A percentile compares a stretch with the other conserved stretches of the same genome.
Conservation (phyloP, 73 alveolate genomes). For the Tetrahymena borealis region DNA sequence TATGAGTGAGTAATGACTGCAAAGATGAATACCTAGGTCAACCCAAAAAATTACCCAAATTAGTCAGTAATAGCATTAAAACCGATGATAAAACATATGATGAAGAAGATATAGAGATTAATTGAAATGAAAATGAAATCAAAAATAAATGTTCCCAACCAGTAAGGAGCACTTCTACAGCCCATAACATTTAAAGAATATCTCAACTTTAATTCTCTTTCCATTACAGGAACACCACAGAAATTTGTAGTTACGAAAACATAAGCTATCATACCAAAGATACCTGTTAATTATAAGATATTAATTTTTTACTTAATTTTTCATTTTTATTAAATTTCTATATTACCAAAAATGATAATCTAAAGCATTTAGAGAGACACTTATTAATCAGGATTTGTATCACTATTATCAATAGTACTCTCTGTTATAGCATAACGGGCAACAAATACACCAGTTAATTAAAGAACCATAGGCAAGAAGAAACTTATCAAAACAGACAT, state of each 20-base stretch:
- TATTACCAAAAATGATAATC: neutral
- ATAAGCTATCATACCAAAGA: neutral
- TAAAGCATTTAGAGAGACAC: neutral
- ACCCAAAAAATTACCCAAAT: neutral
- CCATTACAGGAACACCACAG: neutral
- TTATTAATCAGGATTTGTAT: neutral
- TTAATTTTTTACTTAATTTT: too few relatives aligned
- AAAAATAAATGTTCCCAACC: conserved; percentile 35
- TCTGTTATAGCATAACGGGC: neutral
- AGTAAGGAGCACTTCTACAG: conserved; percentile 26
- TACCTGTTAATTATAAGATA: neutral
- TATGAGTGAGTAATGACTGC: conserved; percentile 1
- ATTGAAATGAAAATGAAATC: conserved; percentile 8
- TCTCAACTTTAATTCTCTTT: conserved; percentile 8
- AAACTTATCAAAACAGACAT: neutral
- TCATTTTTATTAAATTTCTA: too few relatives aligned
- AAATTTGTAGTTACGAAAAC: neutral
- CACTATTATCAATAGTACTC: neutral
- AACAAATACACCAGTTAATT: neutral
- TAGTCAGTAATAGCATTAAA: conserved; percentile 8
- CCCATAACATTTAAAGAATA: conserved; percentile 39
- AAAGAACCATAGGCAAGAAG: neutral
- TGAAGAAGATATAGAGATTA: conserved; percentile 1
- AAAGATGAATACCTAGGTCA: neutral
- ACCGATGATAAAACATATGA: neutral